These are phyloP conservation scores for Paragyromitra xinjiangensis DNA, from an alignment of 495 filamentous ascomycete species.

Conservation along the genomic window DNA sequence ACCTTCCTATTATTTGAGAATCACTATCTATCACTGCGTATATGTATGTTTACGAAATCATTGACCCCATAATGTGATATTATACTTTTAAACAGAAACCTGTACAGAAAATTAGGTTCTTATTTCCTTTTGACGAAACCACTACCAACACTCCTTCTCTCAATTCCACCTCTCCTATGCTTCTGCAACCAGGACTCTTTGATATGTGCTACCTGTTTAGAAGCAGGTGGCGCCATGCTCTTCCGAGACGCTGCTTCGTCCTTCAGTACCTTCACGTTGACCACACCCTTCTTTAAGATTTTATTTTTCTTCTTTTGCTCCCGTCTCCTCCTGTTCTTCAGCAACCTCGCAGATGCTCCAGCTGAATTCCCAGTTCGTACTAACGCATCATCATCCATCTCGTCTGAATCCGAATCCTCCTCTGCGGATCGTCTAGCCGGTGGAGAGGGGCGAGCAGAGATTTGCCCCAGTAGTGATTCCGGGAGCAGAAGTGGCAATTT, in stretches of 20 bases:
- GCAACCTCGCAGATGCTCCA: slow-evolving; percentile 4
- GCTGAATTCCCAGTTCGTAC: not conserved
- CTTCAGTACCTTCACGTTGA: slow-evolving; percentile 52
- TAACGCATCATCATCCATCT: slow-evolving; percentile 7
- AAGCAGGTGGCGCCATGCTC: slow-evolving; percentile 48
- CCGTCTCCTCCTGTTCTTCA: slow-evolving; percentile 41
- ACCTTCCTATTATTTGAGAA: not conserved
- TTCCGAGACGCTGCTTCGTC: slow-evolving; percentile 49
- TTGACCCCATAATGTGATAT: not conserved
- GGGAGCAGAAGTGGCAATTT: slow-evolving; percentile 42
- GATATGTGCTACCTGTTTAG: slow-evolving; percentile 49
- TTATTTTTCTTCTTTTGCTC: slow-evolving; percentile 46
- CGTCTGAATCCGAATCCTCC: slow-evolving; percentile 27
- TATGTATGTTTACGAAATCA: not conserved
- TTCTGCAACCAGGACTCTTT: slow-evolving; percentile 50
- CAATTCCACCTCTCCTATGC: slow-evolving; percentile 24
- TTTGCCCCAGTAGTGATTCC: slow-evolving; percentile 40
- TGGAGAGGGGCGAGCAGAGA: slow-evolving; percentile 20
- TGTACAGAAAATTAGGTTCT: slow-evolving; percentile 17
- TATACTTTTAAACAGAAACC: not conserved
- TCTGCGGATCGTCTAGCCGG: not conserved
- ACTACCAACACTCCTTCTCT: slow-evolving; percentile 47
- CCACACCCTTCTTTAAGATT: slow-evolving; percentile 54
- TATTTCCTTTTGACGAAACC: slow-evolving; percentile 43
- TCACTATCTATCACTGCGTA: not conserved